phyloP scores from a whole-genome alignment of 2,329 filamentous ascomycete species.

The Paracamarosporium sp. region DNA sequence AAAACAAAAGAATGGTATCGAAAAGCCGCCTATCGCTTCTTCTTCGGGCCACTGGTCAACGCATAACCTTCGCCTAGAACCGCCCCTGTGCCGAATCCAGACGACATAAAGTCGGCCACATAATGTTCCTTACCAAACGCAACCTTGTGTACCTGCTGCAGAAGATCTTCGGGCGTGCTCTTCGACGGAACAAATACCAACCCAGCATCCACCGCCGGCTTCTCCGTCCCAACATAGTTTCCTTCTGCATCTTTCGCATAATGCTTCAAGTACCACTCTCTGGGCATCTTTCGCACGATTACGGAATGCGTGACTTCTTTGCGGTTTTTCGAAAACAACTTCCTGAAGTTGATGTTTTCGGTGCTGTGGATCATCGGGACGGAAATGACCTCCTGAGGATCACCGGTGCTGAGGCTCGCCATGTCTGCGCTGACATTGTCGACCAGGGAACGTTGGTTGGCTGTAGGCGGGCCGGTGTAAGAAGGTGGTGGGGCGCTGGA shows the following conservation, averaged over 20 bases:
- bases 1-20: background rate
- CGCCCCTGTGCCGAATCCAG: background rate
- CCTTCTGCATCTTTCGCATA: conserved; percentile 39
- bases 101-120: conserved; percentile 9
- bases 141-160: conserved; percentile 33
- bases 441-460: conserved; percentile 9
- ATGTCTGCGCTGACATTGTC: conserved; percentile 19
- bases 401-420: conserved; percentile 17
- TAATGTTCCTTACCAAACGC: conserved; percentile 32
- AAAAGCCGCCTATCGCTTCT: background rate
- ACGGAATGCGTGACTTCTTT: conserved; percentile 27
- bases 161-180: conserved; percentile 33
- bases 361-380: conserved; percentile 30
- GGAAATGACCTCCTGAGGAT: conserved; percentile 23
- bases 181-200: conserved; percentile 37
- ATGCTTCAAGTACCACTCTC: conserved; percentile 32
- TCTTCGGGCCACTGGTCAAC: background rate
- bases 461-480: conserved; percentile 41
- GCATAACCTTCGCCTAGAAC: background rate
- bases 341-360: conserved; percentile 21
- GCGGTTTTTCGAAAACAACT: conserved; percentile 17
- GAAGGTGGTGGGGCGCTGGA: conserved; percentile 12
- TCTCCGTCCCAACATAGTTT: conserved; percentile 33
- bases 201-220: conserved; percentile 26
- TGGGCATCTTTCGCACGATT: conserved; percentile 33